These are phyloP conservation scores for Candida orba DNA, from an alignment of 805 yeast genomes.

Conservation along the genomic window DNA sequence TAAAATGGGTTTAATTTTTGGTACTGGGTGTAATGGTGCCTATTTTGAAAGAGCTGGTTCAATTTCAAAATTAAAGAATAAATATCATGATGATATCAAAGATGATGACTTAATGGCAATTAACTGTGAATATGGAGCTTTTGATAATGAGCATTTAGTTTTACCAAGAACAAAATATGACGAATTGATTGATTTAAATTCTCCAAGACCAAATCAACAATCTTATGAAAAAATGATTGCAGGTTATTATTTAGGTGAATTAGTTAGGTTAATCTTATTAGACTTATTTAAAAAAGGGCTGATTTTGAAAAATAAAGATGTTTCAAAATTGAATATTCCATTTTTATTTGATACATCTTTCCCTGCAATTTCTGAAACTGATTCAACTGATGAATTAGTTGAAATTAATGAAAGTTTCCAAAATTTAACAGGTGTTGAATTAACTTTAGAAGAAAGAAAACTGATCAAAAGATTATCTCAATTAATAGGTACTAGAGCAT, in stretches of 20 bases:
- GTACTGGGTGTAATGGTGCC: conserved; percentile 97
- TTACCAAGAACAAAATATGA: conserved; percentile 92
- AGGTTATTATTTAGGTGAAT: conserved; percentile 93
- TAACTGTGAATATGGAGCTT: conserved; percentile 97
- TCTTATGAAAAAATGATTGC: conserved; percentile 95
- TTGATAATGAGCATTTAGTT: conserved; percentile 79
- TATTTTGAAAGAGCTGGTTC: conserved; percentile 71
- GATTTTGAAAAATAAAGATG: conserved; percentile 65
- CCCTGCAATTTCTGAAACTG: conserved; percentile 83
- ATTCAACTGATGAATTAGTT: conserved; percentile 74
- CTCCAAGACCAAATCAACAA: conserved; percentile 97
- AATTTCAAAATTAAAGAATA: conserved; percentile 78
- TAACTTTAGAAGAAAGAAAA: conserved; percentile 74
- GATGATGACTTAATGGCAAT: conserved; percentile 79
- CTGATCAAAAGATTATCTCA: conserved; percentile 78
- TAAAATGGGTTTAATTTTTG: conserved; percentile 92
- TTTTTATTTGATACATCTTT: conserved; percentile 84
- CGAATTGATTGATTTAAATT: conserved; percentile 66
- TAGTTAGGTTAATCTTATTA: conserved; percentile 69
- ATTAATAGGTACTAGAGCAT: conserved; percentile 85
- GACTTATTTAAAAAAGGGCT: conserved; percentile 62
- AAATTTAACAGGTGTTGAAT: conserved; percentile 48
- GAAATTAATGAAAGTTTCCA: conserved; percentile 66
- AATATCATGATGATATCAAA: conserved; percentile 54
- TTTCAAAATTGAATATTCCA: conserved; percentile 50